phyloP scores from a whole-genome alignment of 2,329 filamentous ascomycete genomes.

The Catunica adiposa region DNA sequence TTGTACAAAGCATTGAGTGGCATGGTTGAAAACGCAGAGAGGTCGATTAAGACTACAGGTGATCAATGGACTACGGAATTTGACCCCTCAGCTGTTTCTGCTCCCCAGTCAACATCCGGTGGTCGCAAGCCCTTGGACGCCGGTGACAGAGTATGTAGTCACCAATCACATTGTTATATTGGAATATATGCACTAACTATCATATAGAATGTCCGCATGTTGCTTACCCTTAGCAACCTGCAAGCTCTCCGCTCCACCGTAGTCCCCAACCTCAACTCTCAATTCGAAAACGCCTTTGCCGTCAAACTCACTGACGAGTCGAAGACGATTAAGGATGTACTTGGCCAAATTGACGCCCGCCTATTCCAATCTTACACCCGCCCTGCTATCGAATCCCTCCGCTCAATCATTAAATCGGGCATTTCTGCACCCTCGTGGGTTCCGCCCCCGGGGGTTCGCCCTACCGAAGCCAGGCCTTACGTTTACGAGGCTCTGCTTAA shows the following conservation, averaged over 20 bases:
- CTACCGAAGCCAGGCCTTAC: slow-evolving; percentile 68
- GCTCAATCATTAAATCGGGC: slow-evolving; percentile 54
- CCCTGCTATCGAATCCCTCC: slow-evolving; percentile 52
- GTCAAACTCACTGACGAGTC: slow-evolving; percentile 89
- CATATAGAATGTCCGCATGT: slow-evolving; percentile 68
- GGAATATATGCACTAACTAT: neutral
- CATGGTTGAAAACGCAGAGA: slow-evolving; percentile 93
- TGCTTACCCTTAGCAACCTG: slow-evolving; percentile 85
- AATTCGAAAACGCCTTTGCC: slow-evolving; percentile 87
- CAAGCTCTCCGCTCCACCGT: slow-evolving; percentile 65
- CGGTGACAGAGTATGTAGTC: slow-evolving; percentile 37
- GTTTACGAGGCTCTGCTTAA: slow-evolving; percentile 73
- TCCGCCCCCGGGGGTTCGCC: slow-evolving; percentile 38
- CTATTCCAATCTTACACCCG: slow-evolving; percentile 87
- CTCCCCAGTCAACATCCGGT: neutral
- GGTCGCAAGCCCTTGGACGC: slow-evolving; percentile 35
- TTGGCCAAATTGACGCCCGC: slow-evolving; percentile 75
- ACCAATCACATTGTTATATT: too few relatives aligned
- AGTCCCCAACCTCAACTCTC: slow-evolving; percentile 73
- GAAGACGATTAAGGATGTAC: slow-evolving; percentile 78
- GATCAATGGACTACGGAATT: slow-evolving; percentile 41
- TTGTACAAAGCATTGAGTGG: slow-evolving; percentile 87
- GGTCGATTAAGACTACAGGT: slow-evolving; percentile 46
- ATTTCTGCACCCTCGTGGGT: slow-evolving; percentile 58
- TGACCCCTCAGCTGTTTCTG: slow-evolving; percentile 19